phyloP scores from a whole-genome alignment of 1,139 yeast genomes.

The Wickerhamomyces sp. region DNA sequence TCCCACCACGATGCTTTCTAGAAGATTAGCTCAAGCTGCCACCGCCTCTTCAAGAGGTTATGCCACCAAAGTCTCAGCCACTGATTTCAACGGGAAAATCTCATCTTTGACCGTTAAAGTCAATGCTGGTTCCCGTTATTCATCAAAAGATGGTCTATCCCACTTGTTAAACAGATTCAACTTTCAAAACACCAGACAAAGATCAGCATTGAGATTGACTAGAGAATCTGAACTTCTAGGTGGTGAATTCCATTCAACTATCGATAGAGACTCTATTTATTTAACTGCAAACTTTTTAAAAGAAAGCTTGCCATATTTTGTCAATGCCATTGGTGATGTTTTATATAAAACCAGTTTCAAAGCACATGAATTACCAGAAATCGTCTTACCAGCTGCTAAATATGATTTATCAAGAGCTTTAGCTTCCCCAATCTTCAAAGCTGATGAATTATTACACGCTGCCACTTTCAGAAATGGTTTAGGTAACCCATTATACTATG shows the following conservation, averaged over 20 bases:
- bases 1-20: conserved; percentile 20
- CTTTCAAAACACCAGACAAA: conserved; percentile 76
- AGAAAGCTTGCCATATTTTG: conserved; percentile 88
- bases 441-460: conserved; percentile 76
- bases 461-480: conserved; percentile 83
- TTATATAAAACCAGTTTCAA: conserved; percentile 69
- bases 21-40: conserved; percentile 21
- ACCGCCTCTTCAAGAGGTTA: conserved; percentile 26
- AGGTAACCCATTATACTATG: conserved; percentile 78
- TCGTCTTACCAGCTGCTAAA: conserved; percentile 73
- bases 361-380: conserved; percentile 78
- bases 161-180: conserved; percentile 83
- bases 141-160: conserved; percentile 74
- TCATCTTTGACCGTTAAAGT: conserved; percentile 76
- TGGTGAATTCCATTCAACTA: conserved; percentile 63
- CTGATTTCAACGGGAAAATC: conserved; percentile 45
- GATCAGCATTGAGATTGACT: conserved; percentile 87
- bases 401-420: conserved; percentile 49
- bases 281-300: conserved; percentile 79
- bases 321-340: conserved; percentile 78
- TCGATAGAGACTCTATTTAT: conserved; percentile 81
- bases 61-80: conserved; percentile 39
- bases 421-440: conserved; percentile 50
- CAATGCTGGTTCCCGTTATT: conserved; percentile 82
- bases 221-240: conserved; percentile 96